phyloP scores from a whole-genome alignment of 1,139 yeast species.

The Yamadazyma taylorii region DNA sequence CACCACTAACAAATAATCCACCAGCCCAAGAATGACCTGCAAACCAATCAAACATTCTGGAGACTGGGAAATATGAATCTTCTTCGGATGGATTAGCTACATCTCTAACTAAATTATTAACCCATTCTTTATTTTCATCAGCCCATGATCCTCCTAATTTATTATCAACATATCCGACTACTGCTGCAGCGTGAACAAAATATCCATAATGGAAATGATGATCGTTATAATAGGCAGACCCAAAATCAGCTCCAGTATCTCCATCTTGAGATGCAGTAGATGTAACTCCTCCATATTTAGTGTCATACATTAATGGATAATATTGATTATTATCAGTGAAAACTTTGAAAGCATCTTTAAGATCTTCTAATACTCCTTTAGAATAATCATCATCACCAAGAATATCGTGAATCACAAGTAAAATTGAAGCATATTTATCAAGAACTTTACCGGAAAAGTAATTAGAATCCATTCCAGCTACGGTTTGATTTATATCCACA shows the following conservation, averaged over 20 bases:
- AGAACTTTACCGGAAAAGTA: slow-evolving; percentile 71
- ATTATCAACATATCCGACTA: slow-evolving; percentile 64
- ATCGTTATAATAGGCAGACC: slow-evolving; percentile 71
- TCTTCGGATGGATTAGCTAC: slow-evolving; percentile 69
- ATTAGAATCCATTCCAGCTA: slow-evolving; percentile 50
- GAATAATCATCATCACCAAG: slow-evolving; percentile 55
- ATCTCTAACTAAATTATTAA: slow-evolving; percentile 59
- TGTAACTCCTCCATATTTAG: slow-evolving; percentile 66
- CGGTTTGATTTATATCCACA: slow-evolving; percentile 54
- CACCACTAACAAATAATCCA: slow-evolving; percentile 68
- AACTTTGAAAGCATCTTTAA: slow-evolving; percentile 54
- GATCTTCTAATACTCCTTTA: slow-evolving; percentile 41
- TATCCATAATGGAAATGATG: slow-evolving; percentile 85
- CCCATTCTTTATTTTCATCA: slow-evolving; percentile 47
- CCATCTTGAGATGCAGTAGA: slow-evolving; percentile 57
- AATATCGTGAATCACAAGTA: slow-evolving; percentile 62
- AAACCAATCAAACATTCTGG: slow-evolving; percentile 77
- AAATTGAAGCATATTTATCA: slow-evolving; percentile 73
- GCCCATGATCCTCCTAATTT: slow-evolving; percentile 68
- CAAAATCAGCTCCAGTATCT: slow-evolving; percentile 48
- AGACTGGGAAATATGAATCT: slow-evolving; percentile 72
- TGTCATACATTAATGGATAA: slow-evolving; percentile 68
- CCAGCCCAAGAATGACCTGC: slow-evolving; percentile 86
- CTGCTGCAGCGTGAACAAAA: slow-evolving; percentile 75
- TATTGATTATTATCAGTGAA: slow-evolving; percentile 53